Base-by-base conservation (phyloP, 495 filamentous ascomycete genomes). In the Aeminium ludgeri region DNA sequence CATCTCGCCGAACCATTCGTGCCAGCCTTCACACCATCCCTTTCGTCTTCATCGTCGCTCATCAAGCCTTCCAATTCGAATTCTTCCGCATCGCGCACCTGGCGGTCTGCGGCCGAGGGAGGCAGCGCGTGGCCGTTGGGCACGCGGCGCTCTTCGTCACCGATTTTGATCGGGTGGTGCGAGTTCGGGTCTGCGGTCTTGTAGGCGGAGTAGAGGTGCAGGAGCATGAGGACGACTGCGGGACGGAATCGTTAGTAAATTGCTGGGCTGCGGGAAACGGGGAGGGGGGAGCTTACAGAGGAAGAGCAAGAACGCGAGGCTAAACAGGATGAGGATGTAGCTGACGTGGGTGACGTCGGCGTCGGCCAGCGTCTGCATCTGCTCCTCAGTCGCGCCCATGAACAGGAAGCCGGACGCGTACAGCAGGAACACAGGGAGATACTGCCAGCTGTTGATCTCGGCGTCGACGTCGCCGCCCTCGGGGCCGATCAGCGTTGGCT, bases 321-420 rank as follows among this genome's bases (percentile, higher is more conserved):
- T 89, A 67, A 79, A 97, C 4, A 95, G 63, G 38, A 95, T 81
- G 36, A 97, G 68, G 33, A 95, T 66, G 57, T 96, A 96, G 10
- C 86, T 78, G 33, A 96, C 83, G 56, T 91, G 81, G 29, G 81
- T 82, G 54, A 96, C 76, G 39, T 76, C 70, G 2, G 76, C 77
- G 34, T 69, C 64, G 34, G 69, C 62, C 10, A 96, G 62, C 1
- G 95, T 61, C 28, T 67, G 52, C 80, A 96, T 87, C 56, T 97
- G 87, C 57, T 96, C 87, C 58, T 97, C 89, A 2, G 82, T 95
- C 18, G 91, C 89, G 37, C 82, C 79, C 85, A 95, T 91, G 66
- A 97, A 96, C 40, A 95, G 69, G 61, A 97, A 91, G 20, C 89
- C 89, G 3, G 89, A 85, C 30, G 89, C 85, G 53, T 80, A 93